These are phyloP conservation scores for Rubia yunnanensis DNA, from an alignment of 257 asterid genomes.

Conservation along the genomic window DNA sequence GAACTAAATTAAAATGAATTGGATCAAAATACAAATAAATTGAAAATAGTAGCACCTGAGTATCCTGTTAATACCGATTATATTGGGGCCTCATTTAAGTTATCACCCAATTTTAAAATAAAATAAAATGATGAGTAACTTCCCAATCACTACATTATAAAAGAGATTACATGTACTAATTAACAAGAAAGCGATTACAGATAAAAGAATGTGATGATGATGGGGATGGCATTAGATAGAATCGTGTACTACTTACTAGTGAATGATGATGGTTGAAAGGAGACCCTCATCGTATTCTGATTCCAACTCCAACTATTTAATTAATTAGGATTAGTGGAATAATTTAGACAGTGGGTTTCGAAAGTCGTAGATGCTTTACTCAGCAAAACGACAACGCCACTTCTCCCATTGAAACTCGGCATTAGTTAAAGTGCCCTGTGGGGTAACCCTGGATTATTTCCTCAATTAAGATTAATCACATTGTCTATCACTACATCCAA, in stretches of 20 bases:
- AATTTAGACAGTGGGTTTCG: neutral
- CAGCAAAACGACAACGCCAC: constrained; percentile 43
- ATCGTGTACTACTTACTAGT: neutral
- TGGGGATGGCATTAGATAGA: neutral
- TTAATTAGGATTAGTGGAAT: neutral
- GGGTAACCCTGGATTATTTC: neutral
- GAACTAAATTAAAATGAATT: no score
- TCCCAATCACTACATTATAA: no score
- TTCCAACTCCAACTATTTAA: neutral
- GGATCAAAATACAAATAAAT: no score
- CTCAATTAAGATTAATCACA: neutral
- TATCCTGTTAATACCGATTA: no score
- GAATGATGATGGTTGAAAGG: neutral
- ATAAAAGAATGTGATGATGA: neutral
- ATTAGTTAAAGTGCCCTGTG: constrained; percentile 17
- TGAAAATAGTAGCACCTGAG: no score
- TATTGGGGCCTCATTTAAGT: no score
- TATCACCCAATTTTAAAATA: no score
- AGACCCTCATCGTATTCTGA: neutral
- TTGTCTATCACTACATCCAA: neutral
- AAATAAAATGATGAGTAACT: no score
- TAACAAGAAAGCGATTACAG: neutral
- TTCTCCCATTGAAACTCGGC: constrained; percentile 24
- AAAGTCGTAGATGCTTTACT: constrained; percentile 36
- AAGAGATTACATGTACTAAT: neutral